Evolutionary conservation across 495 filamentous ascomycete genomes (phyloP), one percentile per base, ranked within the genome.

Genomic region (Tuber calosporum): DNA sequence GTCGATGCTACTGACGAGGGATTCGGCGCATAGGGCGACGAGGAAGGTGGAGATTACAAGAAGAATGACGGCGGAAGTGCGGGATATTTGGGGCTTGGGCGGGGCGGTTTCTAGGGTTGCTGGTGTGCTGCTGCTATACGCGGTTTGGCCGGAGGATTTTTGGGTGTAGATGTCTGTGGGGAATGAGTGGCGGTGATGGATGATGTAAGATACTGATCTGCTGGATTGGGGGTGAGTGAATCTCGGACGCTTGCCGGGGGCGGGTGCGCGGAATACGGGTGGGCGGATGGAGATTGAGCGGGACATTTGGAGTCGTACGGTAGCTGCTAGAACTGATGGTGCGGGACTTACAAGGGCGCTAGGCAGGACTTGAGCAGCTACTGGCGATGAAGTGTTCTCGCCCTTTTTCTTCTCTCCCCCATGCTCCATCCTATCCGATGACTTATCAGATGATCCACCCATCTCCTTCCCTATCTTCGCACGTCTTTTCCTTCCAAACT

Each of bases 11-110:
- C 89, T 89, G 34, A 95, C 92, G 73, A 96, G 87, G 83, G 94
- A 95, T 77, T 96, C 92, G 73, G 93, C 93, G 82, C 93, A 96
- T 22, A 91, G 83, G 0, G 93, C 92, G 1, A 97, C 93, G 1
- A 96, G 86, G 8, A 82, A 91, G 2, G 93, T 96, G 7, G 91
- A 90, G 39, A 91, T 78, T 15, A 96, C 82, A 6, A 97, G 86
- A 79, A 94, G 86, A 26, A 93, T 82, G 4, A 95, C 82, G 9
- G 93, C 91, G 0, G 22, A 53, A 2, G 45, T 53, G 22, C 22
- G 45, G 8, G 45, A 53, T n/a, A 53, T 53, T 53, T 53, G 45
- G 45, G 45, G 4, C 22, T 53, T 26, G 20, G 22, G 45, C 6
- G 45, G 22, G 45, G 45, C 7, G 22, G 45, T 26, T 53, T 8